Evolutionary conservation across 805 yeast species (phyloP), one percentile per base, ranked within the genome.

Genomic region (Candida quercuum): DNA sequence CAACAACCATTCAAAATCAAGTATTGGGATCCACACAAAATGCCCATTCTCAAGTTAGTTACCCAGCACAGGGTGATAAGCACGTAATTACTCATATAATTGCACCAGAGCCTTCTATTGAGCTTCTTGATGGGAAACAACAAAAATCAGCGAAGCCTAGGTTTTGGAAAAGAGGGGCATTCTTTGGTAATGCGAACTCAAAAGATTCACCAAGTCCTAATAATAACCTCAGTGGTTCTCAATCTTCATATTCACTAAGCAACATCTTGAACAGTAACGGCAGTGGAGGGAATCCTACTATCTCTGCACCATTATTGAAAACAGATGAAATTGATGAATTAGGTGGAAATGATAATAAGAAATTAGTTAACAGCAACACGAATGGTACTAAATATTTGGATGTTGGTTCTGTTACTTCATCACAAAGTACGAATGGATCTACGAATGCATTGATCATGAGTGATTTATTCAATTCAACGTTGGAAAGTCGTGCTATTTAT

Each of bases 401-500:
- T 27, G 37, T 28, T 11, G 30, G 28, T 20, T 33, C 33, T 20
- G 25, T 23, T 16, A 30, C 32, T 12, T 35, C 44, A 4, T 32
- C 27, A 16, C 11, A 17, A 21, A 14, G 16, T 15, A 24, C 13
- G 20, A 34, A 23, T 28, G 32, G 37, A 18, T 27, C 36, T 29
- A 8, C 28, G 16, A 21, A 30, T 14, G 20, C 35, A 3, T 16
- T 32, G 32, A 45, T 45, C 9, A 49, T 45, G 49, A 45, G 54
- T 46, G 44, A 54, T 51, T 34, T 54, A 44, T 43, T 52, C 48
- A 41, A 50, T 25, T 67, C 78, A 9, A 69, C 87, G 1, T 67
- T 91, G 37, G 81, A 78, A 41, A 67, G 71, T 38, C 68, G 95
- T 36, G 71, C 85, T 12, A 62, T 64, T 13, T 68, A 61, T 47